These are phyloP conservation scores for Phytophthora ramorum DNA, from an alignment of 352 stramenopile species.

Conservation along the genomic window DNA sequence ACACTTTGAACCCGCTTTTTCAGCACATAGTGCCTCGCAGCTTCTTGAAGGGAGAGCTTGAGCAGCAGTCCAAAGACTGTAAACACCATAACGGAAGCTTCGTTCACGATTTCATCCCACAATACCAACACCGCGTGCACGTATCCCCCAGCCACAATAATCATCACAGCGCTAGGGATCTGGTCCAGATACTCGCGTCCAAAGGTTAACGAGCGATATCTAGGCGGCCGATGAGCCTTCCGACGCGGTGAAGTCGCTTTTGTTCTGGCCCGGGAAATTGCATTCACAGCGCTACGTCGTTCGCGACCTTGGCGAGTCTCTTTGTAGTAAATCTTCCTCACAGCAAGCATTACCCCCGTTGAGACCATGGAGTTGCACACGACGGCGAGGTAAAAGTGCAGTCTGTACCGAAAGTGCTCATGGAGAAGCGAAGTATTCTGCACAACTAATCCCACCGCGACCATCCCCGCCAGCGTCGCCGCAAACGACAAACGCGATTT, in stretches of 20 bases:
- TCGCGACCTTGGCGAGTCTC: constrained; percentile 28
- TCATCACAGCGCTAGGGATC: constrained; percentile 9
- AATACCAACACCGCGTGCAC: constrained; percentile 31
- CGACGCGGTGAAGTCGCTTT: neutral
- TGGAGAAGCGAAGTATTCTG: constrained; percentile 19
- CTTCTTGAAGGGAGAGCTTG: constrained; percentile 48
- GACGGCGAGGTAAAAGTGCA: constrained; percentile 42
- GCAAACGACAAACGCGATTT: constrained; percentile 2
- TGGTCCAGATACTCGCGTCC: constrained; percentile 10
- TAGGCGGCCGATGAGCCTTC: constrained; percentile 5
- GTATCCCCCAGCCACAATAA: constrained; percentile 28
- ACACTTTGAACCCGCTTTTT: constrained; percentile 39
- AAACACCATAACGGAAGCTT: constrained; percentile 22
- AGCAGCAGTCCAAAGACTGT: constrained; percentile 31
- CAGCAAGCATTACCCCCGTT: constrained; percentile 14
- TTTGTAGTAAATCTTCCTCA: constrained; percentile 26
- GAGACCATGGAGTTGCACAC: constrained; percentile 28
- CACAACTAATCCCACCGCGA: constrained; percentile 16
- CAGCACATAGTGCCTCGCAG: constrained; percentile 28
- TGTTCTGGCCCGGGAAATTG: neutral
- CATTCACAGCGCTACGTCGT: constrained; percentile 10
- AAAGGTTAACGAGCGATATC: constrained; percentile 7
- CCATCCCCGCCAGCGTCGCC: constrained; percentile 7
- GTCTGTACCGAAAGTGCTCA: constrained; percentile 19
- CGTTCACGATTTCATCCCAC: constrained; percentile 6